Evolutionary conservation across 192 early-diverging fungal species (phyloP).

Genomic region (Backusella circina): DNA sequence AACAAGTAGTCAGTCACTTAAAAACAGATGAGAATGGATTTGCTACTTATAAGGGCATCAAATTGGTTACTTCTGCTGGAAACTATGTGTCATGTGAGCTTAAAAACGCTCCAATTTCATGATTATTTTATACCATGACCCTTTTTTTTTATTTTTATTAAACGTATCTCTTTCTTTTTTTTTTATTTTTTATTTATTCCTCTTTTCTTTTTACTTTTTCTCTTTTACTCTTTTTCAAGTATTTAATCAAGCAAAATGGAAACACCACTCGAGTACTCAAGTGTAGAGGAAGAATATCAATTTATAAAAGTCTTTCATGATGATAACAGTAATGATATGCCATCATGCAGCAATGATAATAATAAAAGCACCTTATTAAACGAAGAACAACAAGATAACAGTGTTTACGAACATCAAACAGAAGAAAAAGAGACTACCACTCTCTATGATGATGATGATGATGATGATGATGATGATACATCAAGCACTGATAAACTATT

Average conservation of each 20-base stretch:
- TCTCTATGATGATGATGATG: neutral
- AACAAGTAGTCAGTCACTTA: constrained; percentile 14
- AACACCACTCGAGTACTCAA: neutral
- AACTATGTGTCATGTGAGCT: constrained; percentile 15
- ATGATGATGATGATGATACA: neutral
- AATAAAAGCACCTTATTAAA: neutral
- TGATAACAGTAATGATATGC: neutral
- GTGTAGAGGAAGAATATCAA: neutral
- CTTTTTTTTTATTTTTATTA: neutral
- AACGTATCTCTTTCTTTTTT: neutral
- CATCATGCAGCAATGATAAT: neutral
- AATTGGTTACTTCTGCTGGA: constrained; percentile 4
- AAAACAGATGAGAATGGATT: constrained; percentile 12
- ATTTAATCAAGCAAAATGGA: neutral
- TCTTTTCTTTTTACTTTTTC: neutral
- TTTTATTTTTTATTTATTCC: neutral
- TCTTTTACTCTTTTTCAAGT: neutral
- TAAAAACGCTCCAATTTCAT: constrained; percentile 23
- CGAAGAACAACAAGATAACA: neutral
- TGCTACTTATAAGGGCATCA: constrained; percentile 25
- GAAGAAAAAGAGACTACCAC: neutral
- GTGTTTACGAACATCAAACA: neutral
- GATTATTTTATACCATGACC: neutral
- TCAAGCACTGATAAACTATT: neutral
- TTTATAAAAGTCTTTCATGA: neutral